These are phyloP conservation scores for Keithomyces neogunnii DNA, from an alignment of 2,329 filamentous ascomycete species.

Conservation along the genomic window DNA sequence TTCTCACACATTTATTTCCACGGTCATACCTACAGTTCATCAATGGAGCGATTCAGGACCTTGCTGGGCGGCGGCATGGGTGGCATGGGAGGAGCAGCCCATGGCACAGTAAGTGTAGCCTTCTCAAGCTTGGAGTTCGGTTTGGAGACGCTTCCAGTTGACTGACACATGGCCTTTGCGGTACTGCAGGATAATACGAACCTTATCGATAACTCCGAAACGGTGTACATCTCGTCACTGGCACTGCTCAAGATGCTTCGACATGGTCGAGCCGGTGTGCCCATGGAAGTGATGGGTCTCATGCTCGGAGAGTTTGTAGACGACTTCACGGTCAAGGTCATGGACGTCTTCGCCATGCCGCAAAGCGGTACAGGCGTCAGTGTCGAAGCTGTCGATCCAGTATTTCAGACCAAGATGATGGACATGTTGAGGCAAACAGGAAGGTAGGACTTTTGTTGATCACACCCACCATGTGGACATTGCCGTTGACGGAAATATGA, in stretches of 20 bases:
- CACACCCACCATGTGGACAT: constrained; percentile 2
- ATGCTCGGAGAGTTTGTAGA: constrained; percentile 99
- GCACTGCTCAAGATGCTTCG: constrained; percentile 97
- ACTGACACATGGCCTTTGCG: not conserved
- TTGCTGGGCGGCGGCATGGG: constrained; percentile 71
- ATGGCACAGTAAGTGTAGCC: constrained; percentile 28
- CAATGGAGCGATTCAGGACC: constrained; percentile 86
- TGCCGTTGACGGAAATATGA: constrained; percentile 7
- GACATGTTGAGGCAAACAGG: constrained; percentile 98
- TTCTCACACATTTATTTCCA: not conserved
- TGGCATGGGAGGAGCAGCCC: constrained; percentile 43
- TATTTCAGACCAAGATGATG: constrained; percentile 99
- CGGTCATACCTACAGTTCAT: constrained; percentile 11
- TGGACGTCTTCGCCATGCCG: constrained; percentile 99
- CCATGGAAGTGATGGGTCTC: constrained; percentile 99
- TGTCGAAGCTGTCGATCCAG: constrained; percentile 95
- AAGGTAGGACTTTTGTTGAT: constrained; percentile 48
- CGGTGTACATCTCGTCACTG: constrained; percentile 96
- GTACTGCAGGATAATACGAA: constrained; percentile 69
- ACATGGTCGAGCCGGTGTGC: constrained; percentile 92
- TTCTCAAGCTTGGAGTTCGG: not conserved
- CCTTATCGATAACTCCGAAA: constrained; percentile 98
- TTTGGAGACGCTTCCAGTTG: not conserved
- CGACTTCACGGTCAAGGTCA: constrained; percentile 95
- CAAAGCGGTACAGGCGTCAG: constrained; percentile 97